These are phyloP conservation scores for Albugo candida DNA, from an alignment of 352 stramenopile genomes.

Conservation along the genomic window DNA sequence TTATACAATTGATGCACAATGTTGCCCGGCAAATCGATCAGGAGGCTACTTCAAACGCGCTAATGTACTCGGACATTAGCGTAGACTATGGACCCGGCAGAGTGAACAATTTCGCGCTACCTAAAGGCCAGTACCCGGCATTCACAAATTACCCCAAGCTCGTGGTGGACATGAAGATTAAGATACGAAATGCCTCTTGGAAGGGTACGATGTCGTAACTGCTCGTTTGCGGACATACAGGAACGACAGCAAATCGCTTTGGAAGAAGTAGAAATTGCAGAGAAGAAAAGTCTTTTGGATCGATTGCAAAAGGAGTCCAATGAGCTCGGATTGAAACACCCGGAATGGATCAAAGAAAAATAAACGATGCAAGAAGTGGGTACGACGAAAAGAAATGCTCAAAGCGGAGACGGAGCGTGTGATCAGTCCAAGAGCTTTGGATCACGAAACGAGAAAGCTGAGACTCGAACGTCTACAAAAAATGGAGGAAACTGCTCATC, in stretches of 20 bases:
- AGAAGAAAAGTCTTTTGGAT: slow-evolving; percentile 41
- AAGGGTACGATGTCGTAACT: not conserved
- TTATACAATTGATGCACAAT: slow-evolving; percentile 46
- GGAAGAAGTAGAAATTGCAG: slow-evolving; percentile 38
- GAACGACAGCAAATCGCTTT: slow-evolving; percentile 64
- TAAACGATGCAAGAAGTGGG: slow-evolving; percentile 24
- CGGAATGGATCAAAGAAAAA: slow-evolving; percentile 44
- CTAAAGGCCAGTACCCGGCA: slow-evolving; percentile 51
- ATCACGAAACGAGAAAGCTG: slow-evolving; percentile 41
- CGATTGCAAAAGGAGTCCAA: slow-evolving; percentile 28
- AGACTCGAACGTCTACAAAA: slow-evolving; percentile 33
- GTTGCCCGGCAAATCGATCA: slow-evolving; percentile 20
- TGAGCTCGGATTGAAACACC: slow-evolving; percentile 35
- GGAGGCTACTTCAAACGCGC: slow-evolving; percentile 1
- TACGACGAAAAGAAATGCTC: slow-evolving; percentile 29
- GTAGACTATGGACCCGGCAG: slow-evolving; percentile 6
- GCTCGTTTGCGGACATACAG: slow-evolving; percentile 13
- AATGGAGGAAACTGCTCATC: slow-evolving; percentile 34
- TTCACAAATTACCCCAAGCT: slow-evolving; percentile 65
- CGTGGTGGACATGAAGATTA: slow-evolving; percentile 73
- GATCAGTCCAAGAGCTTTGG: slow-evolving; percentile 41
- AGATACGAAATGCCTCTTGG: slow-evolving; percentile 19
- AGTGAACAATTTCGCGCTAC: slow-evolving; percentile 28
- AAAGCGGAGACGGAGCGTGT: slow-evolving; percentile 41
- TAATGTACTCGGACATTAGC: not conserved